phyloP scores from a whole-genome alignment of 192 early-diverging fungal species.

The Podila epicladia region DNA sequence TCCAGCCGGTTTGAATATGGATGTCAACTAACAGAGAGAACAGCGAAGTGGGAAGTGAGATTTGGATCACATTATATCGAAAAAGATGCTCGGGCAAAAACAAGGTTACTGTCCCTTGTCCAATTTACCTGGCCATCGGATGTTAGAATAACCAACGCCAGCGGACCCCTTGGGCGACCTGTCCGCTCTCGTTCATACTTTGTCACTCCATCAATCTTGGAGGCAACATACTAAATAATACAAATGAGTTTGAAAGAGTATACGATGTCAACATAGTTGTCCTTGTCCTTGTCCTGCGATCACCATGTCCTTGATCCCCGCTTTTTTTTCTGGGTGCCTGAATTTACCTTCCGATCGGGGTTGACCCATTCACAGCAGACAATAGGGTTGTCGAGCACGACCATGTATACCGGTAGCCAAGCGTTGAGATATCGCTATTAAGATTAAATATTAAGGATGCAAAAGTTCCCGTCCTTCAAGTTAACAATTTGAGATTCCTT shows the following conservation, averaged over 20 bases:
- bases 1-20: conserved; percentile 29
- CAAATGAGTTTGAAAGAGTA: not conserved
- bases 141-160: conserved; percentile 23
- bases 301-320: no score
- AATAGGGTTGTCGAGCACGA: conserved; percentile 29
- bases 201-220: conserved; percentile 29
- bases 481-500: no score
- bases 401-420: conserved; percentile 42
- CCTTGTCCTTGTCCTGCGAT: not conserved
- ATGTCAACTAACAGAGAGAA: conserved; percentile 19
- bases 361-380: conserved; percentile 50
- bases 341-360: conserved; percentile 35
- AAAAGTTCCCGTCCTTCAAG: not conserved
- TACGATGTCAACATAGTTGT: not conserved
- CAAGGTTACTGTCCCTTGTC: not conserved
- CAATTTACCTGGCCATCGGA: conserved; percentile 36
- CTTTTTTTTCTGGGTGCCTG: not conserved
- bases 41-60: not conserved
- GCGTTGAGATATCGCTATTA: conserved; percentile 41
- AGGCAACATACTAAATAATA: conserved; percentile 26
- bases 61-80: not conserved
- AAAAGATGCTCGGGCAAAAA: not conserved
- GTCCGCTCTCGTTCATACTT: conserved; percentile 39
- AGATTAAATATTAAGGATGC: not conserved
- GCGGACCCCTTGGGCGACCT: conserved; percentile 21